phyloP scores from a whole-genome alignment of 495 filamentous ascomycete genomes.

The Penicillium longicatenatum region DNA sequence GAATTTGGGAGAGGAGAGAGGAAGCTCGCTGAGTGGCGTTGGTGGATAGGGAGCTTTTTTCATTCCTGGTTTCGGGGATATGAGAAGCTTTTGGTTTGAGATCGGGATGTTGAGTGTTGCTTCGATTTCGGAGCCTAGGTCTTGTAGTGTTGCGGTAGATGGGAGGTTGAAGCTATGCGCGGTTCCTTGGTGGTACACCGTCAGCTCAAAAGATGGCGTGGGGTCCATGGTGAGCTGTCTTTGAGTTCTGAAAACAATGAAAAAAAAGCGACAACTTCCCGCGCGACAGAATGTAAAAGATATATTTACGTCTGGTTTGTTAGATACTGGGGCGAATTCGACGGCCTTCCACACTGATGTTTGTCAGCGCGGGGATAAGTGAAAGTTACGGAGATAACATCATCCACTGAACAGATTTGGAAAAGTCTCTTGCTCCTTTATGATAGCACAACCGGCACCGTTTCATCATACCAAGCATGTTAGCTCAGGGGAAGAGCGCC shows the following conservation, averaged over 20 bases:
- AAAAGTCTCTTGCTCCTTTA: too few species aligned
- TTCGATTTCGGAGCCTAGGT: conserved; percentile 61
- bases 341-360: not conserved
- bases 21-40: conserved; percentile 32
- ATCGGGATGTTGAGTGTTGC: conserved; percentile 61
- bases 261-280: not conserved
- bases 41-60: conserved; percentile 64
- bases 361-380: not conserved
- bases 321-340: not conserved
- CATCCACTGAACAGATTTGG: too few species aligned
- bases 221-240: conserved; percentile 12
- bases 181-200: conserved; percentile 63
- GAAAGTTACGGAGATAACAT: not conserved
- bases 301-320: not conserved
- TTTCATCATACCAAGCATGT: too few species aligned
- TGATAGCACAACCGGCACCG: too few species aligned
- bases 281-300: not conserved
- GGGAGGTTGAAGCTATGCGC: conserved; percentile 70
- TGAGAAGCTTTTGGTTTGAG: conserved; percentile 74
- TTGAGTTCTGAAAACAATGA: too few species aligned
- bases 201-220: conserved; percentile 39
- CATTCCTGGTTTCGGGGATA: conserved; percentile 66
- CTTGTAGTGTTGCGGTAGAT: conserved; percentile 70
- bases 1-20: conserved; percentile 50
- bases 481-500: too few species aligned